Conservation (phyloP, 1,139 yeast species). For the Yamadazyma songkhlaensis region DNA sequence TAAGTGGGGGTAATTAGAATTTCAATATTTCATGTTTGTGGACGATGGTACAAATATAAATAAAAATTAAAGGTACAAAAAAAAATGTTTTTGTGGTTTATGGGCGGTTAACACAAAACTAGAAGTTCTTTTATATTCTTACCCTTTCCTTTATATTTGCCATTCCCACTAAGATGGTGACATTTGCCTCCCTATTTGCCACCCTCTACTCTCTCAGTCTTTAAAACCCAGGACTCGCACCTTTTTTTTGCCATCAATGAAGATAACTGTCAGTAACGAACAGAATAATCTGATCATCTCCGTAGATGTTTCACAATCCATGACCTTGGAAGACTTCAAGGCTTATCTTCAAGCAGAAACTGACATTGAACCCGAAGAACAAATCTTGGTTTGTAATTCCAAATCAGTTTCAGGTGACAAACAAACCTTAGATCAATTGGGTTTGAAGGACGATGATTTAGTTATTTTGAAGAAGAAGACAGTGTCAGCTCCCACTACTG, state of each 20-base stretch:
- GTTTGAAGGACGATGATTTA: slow-evolving; percentile 59
- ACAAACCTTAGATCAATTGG: slow-evolving; percentile 41
- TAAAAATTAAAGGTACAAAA: too few species aligned
- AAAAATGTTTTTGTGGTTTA: too few species aligned
- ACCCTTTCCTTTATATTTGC: too few species aligned
- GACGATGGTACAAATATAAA: too few species aligned
- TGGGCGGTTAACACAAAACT: too few species aligned
- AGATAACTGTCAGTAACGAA: slow-evolving; percentile 35
- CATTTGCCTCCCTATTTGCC: too few species aligned
- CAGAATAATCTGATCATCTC: slow-evolving; percentile 28
- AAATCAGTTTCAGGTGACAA: slow-evolving; percentile 29
- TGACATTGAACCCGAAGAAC: slow-evolving; percentile 44
- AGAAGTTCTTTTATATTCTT: too few species aligned
- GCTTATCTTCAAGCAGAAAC: slow-evolving; percentile 81
- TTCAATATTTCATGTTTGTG: too few species aligned
- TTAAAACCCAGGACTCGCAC: not conserved
- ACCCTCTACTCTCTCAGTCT: not conserved
- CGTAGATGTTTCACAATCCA: slow-evolving; percentile 61
- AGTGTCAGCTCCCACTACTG: not conserved
- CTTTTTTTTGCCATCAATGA: slow-evolving; percentile 23
- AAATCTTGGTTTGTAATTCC: slow-evolving; percentile 49
- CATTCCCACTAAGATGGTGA: too few species aligned
- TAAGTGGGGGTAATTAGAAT: too few species aligned
- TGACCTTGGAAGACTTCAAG: slow-evolving; percentile 64
- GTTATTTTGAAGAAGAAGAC: slow-evolving; percentile 28